These are phyloP conservation scores for Agrocybe pediades DNA, from an alignment of 768 basidiomycete species.

Conservation along the genomic window DNA sequence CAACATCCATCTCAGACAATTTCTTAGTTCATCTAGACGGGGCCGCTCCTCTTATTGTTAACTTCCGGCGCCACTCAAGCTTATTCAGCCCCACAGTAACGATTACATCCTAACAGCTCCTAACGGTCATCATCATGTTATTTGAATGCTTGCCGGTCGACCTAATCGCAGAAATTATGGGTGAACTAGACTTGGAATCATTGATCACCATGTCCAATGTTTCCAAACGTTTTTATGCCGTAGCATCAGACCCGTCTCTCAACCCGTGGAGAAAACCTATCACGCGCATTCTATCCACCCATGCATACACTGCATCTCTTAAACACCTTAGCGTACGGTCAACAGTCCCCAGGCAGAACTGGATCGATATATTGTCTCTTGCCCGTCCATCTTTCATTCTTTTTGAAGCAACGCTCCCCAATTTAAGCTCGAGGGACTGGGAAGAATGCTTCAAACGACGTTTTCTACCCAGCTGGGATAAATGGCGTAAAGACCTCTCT, in stretches of 20 bases:
- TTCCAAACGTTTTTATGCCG: constrained; percentile 55
- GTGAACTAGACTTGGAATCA: constrained; percentile 64
- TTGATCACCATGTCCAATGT: constrained; percentile 61
- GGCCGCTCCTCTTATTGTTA: too few species aligned
- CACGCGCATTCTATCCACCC: constrained; percentile 49
- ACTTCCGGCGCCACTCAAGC: too few species aligned
- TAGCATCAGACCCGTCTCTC: constrained; percentile 63
- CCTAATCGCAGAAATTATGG: constrained; percentile 70
- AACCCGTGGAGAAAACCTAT: constrained; percentile 82
- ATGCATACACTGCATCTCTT: constrained; percentile 50
- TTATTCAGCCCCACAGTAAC: too few species aligned
- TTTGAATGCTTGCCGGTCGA: constrained; percentile 73
- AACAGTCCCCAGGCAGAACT: constrained; percentile 75
- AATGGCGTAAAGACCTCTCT: constrained; percentile 60
- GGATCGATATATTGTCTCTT: constrained; percentile 73
- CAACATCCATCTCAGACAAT: too few species aligned
- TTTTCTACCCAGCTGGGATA: constrained; percentile 78
- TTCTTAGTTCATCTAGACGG: too few species aligned
- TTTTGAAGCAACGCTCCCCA: constrained; percentile 69
- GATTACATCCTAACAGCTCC: constrained; percentile 9
- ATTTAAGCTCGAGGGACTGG: constrained; percentile 68
- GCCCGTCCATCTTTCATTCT: constrained; percentile 65
- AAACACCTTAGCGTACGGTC: constrained; percentile 62
- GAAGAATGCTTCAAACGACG: constrained; percentile 71
- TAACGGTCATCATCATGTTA: constrained; percentile 23